Evolutionary conservation across 2,329 filamentous ascomycete genomes (phyloP).

Genomic region (Sclerotinia nivalis): DNA sequence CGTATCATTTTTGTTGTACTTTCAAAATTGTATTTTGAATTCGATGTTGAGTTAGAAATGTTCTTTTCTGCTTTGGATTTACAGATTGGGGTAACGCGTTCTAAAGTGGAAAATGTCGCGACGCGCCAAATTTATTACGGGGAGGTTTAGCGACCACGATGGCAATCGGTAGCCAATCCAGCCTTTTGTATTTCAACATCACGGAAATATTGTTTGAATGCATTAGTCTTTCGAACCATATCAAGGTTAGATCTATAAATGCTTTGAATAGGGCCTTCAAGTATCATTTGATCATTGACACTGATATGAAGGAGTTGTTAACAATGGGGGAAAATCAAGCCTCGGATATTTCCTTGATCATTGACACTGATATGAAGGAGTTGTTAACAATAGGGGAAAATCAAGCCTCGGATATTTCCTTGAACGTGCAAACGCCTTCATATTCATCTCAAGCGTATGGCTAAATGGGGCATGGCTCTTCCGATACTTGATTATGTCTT

Average conservation of each 20-base stretch:
- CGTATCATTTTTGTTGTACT: constrained; percentile 38
- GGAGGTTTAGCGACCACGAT: neutral
- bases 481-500: neutral
- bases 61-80: neutral
- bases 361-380: neutral
- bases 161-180: neutral
- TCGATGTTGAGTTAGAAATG: neutral
- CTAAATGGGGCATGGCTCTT: neutral
- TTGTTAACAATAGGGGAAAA: neutral
- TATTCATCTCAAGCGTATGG: no score
- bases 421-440: neutral
- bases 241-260: neutral
- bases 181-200: neutral
- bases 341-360: neutral
- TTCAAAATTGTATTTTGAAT: neutral
- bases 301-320: neutral
- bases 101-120: constrained; percentile 24
- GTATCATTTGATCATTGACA: neutral
- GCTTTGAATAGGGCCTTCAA: neutral
- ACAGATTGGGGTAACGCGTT: constrained; percentile 16
- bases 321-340: neutral
- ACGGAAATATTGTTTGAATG: neutral
- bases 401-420: no score
- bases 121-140: constrained; percentile 16
- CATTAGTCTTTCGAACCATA: neutral